Percentiles rank a stretch among this genome's conserved stretches.
Conservation (phyloP, 352 stramenopile species). For the Thraustotheca clavata region DNA sequence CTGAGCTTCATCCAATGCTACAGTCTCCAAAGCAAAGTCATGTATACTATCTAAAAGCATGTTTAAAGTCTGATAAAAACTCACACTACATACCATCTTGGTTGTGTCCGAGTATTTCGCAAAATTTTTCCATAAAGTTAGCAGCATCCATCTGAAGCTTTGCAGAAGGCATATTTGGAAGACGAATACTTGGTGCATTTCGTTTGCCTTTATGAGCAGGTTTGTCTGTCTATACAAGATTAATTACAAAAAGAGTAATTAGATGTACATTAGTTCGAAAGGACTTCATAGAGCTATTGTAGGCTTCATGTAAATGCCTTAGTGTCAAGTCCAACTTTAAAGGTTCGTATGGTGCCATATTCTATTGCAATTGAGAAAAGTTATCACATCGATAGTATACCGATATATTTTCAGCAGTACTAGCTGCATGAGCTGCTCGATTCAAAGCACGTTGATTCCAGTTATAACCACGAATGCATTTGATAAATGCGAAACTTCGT, state of each 20-base stretch:
- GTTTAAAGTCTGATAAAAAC: too few species aligned
- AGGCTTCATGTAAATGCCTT: not conserved
- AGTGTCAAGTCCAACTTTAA: constrained; percentile 5
- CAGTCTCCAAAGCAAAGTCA: too few species aligned
- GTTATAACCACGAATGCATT: constrained; percentile 7
- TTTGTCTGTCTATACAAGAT: not conserved
- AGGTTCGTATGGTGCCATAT: not conserved
- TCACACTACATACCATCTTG: too few species aligned
- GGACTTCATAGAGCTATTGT: not conserved
- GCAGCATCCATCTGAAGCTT: not conserved
- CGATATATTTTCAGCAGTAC: not conserved
- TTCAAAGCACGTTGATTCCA: not conserved
- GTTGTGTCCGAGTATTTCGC: too few species aligned
- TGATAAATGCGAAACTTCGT: not conserved
- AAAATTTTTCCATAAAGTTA: constrained; percentile 5
- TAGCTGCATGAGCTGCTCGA: not conserved
- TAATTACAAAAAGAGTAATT: not conserved
- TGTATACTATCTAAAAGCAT: not conserved
- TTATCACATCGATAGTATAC: not conserved
- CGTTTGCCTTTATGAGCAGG: not conserved
- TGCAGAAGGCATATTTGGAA: constrained; percentile 8
- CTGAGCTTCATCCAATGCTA: too few species aligned
- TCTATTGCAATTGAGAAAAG: not conserved
- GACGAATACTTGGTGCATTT: not conserved
- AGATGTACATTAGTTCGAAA: constrained; percentile 4